A percentile compares a stretch with the other conserved stretches of the same genome.
phyloP scores from a whole-genome alignment of 305 asterid genomes.

The Ruellia speciosa region DNA sequence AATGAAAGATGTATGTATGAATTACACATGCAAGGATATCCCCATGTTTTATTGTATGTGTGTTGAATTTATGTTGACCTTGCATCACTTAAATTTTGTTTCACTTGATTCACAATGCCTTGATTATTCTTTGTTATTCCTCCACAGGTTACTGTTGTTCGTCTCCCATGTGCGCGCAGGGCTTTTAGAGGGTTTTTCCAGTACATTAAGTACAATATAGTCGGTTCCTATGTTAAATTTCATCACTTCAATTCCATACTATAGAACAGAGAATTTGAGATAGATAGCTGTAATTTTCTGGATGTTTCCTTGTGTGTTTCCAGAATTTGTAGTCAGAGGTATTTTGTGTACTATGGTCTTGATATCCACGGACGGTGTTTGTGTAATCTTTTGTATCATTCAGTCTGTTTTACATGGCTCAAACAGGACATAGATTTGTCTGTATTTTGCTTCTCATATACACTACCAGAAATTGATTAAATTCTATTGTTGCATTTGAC shows the following conservation, averaged over 20 bases:
- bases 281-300: constrained; percentile 29
- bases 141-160: constrained; percentile 24
- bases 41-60: neutral
- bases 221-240: constrained; percentile 20
- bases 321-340: constrained; percentile 17
- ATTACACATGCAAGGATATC: neutral
- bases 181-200: constrained; percentile 18
- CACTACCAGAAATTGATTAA: neutral
- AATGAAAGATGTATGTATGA: neutral
- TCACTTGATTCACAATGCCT: neutral
- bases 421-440: neutral
- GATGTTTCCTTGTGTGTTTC: neutral
- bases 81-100: neutral
- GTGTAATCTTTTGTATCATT: neutral
- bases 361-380: neutral
- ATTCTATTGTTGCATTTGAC: neutral
- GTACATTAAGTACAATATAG: constrained; percentile 17
- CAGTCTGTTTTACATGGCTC: constrained; percentile 5
- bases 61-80: neutral
- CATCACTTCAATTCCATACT: constrained; percentile 18
- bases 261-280: constrained; percentile 25
- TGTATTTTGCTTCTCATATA: neutral
- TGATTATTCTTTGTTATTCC: constrained; percentile 8
- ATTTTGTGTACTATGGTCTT: constrained; percentile 26
- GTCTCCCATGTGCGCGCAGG: constrained; percentile 14